Base-by-base conservation (phyloP, 2,329 filamentous ascomycete genomes). In the Beauveria pseudobassiana region DNA sequence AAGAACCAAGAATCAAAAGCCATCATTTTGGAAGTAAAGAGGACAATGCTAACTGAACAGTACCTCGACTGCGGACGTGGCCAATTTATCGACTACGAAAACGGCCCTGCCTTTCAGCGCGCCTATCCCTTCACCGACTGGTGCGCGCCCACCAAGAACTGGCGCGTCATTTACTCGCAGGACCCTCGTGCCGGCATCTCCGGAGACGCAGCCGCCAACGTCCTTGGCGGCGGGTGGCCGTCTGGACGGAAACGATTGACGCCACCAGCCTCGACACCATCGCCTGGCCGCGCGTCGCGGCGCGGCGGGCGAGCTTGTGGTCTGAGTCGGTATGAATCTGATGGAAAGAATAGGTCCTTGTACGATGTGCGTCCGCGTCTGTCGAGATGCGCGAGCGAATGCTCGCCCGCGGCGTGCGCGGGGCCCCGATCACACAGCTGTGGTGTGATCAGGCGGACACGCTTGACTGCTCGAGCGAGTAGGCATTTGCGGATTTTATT, bases 1-100 rank as follows among this genome's bases (percentile, higher is more conserved):
- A 20, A 20, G n/a, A n/a, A 20, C 14, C 12, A 38, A 57, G 4
- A 48, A 57, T 18, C 14, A 18, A 38, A 28, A 54, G 10, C n/a
- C 14, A 24, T 38, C 12, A 1, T 38, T 14, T 38, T 2, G 12
- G 16, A 14, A 38, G 34, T 16, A 38, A 12, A 16, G 24, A 9
- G 12, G n/a, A 3, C 38, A n/a, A 55, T 61, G 40, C 69, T 69
- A 63, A 69, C 66, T 66, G 63, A 28, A 40, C 58, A 89, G 87
- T 93, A 93, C 69, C 86, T 95, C 58, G 90, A 95, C 76, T 96
- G 91, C 70, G 90, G 91, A 34, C 82, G 88, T 65, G 91, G 91
- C 46, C 83, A 89, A 68, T 95, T 89, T 87, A 78, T 93, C 65
- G 87, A 90, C 77, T 89, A 89, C 68, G 77, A 77, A 61, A 84